phyloP scores from a whole-genome alignment of 306 rosid genomes.

The Crotalaria pallida region DNA sequence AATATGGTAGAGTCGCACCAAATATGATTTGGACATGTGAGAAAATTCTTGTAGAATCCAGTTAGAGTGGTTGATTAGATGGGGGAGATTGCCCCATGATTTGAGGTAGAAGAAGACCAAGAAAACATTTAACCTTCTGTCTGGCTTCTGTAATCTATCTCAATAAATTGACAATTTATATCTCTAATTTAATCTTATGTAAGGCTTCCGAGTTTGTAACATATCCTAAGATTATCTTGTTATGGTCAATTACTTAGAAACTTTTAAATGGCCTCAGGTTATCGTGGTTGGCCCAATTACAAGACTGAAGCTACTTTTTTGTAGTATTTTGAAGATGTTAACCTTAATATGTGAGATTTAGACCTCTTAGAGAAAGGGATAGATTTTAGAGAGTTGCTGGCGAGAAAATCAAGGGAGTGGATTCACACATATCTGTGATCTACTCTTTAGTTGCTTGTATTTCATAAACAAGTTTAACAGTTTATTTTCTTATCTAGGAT shows the following conservation, averaged over 20 bases:
- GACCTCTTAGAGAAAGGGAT: not conserved
- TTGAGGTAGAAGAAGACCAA: not conserved
- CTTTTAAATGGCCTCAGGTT: not conserved
- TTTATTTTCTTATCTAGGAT: not conserved
- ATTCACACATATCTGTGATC: not conserved
- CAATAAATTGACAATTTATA: too few relatives aligned
- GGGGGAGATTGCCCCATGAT: not conserved
- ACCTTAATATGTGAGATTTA: not conserved
- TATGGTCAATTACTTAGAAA: not conserved
- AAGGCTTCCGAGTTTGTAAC: not conserved
- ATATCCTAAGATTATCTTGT: not conserved
- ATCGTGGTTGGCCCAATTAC: constrained; percentile 2
- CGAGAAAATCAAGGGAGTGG: not conserved
- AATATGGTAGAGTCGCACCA: not conserved
- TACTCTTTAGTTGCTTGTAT: not conserved
- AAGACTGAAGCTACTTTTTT: not conserved
- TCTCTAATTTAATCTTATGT: not conserved
- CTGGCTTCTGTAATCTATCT: too few relatives aligned
- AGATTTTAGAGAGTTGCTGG: not conserved
- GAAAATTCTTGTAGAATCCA: not conserved
- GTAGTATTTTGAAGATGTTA: not conserved
- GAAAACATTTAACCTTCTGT: not conserved
- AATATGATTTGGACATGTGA: not conserved
- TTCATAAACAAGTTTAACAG: not conserved
- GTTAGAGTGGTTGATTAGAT: not conserved